A percentile compares a stretch with the other conserved stretches of the same genome.
Evolutionary conservation across 495 filamentous ascomycete genomes (phyloP).

Genomic region (Aspergillus sclerotiicarbonarius): DNA sequence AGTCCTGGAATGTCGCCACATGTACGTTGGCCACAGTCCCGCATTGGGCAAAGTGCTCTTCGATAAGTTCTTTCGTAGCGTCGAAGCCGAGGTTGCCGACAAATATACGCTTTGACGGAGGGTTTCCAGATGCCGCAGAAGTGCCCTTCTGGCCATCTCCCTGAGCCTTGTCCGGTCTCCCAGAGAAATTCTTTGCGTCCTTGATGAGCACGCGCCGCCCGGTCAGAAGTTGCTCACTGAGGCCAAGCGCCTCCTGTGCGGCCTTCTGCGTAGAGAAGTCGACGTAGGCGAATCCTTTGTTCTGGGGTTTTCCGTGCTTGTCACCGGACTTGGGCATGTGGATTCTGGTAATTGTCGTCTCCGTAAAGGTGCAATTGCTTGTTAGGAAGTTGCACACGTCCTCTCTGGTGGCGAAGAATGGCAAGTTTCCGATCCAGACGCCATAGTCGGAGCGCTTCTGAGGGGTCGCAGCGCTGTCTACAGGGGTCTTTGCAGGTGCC

Average conservation of each 20-base stretch:
- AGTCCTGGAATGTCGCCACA: constrained; percentile 92
- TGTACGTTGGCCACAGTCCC: constrained; percentile 76
- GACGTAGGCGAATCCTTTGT: constrained; percentile 94
- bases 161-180: constrained; percentile 62
- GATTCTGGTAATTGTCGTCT: constrained; percentile 72
- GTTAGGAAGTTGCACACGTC: constrained; percentile 75
- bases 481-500: constrained; percentile 26
- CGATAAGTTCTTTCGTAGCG: constrained; percentile 74
- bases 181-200: constrained; percentile 80
- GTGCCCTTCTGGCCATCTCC: constrained; percentile 36
- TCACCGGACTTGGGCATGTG: constrained; percentile 64
- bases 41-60: constrained; percentile 76
- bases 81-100: constrained; percentile 90
- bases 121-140: constrained; percentile 46
- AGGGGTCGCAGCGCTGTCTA: constrained; percentile 33
- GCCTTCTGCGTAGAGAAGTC: constrained; percentile 74
- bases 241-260: constrained; percentile 66
- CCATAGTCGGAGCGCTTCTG: constrained; percentile 73
- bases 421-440: constrained; percentile 94
- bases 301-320: constrained; percentile 53
- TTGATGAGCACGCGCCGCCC: constrained; percentile 89
- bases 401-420: constrained; percentile 69
- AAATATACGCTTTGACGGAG: constrained; percentile 76
- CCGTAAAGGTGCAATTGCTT: constrained; percentile 63
- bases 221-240: constrained; percentile 74